Percentiles rank a stretch among this genome's conserved stretches.
phyloP scores from a whole-genome alignment of 163 green algal species.

The Chlamydomonas reinhardtii region DNA sequence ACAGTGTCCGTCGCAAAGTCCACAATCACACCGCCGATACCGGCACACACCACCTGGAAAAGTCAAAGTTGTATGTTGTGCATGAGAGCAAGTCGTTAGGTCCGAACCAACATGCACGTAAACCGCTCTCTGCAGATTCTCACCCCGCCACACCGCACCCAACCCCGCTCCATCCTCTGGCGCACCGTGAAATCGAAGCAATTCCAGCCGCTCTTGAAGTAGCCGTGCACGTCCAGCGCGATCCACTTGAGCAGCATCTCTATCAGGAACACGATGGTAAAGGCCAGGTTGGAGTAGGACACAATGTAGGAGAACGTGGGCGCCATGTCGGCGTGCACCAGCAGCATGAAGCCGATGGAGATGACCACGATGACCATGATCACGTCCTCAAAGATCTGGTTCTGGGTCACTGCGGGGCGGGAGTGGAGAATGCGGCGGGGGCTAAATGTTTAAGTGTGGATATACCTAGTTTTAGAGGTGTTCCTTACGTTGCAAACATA shows the following conservation, averaged over 20 bases:
- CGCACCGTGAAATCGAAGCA: constrained; percentile 69
- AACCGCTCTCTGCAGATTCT: too few relatives aligned
- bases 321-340: constrained; percentile 29
- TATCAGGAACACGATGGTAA: constrained; percentile 59
- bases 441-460: too few relatives aligned
- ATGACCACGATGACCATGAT: constrained; percentile 71
- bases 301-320: constrained; percentile 18
- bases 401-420: neutral
- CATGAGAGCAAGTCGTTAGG: too few relatives aligned
- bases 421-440: too few relatives aligned
- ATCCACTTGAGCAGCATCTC: constrained; percentile 64
- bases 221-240: constrained; percentile 40
- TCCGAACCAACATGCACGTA: too few relatives aligned
- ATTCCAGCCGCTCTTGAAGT: constrained; percentile 71
- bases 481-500: too few relatives aligned
- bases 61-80: neutral
- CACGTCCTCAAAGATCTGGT: constrained; percentile 58
- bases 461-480: too few relatives aligned
- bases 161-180: too few relatives aligned
- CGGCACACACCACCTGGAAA: constrained; percentile 23
- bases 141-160: too few relatives aligned
- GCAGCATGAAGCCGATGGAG: constrained; percentile 70
- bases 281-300: constrained; percentile 53
- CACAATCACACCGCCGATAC: constrained; percentile 35
- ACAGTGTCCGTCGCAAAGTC: constrained; percentile 45